Base-by-base conservation (phyloP, 148 eudicot genomes). In the Diospyros lotus region DNA sequence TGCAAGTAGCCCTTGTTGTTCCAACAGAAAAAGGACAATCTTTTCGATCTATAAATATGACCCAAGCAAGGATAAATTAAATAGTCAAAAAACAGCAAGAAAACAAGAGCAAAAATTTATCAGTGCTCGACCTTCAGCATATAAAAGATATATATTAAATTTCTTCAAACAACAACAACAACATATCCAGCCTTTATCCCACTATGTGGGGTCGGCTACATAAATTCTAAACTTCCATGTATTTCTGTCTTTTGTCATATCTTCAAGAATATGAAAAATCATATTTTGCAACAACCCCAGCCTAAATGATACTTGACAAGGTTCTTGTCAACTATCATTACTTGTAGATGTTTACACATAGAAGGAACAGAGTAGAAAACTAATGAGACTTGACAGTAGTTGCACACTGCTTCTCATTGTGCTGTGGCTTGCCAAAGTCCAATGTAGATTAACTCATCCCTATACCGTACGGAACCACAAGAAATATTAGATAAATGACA, bases 1-100 rank as follows among this genome's bases (percentile, higher is more conserved):
- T 72, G 98, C 94, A 72, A 91, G 90, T 65, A 81, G 68, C 73
- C 98, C 98, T 93, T 93, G 97, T 86, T 89, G 97, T 76, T 93
- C 91, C 81, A 93, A 81, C 58, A 93, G 76, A 80, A 93, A 91
- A 64, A 93, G 90, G n/a, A 93, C 98, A 62, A 83, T 84, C 78
- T 82, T 93, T 82, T 91, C 97, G 70, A 93, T 91, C 98, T 93
- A 85, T 76, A 68, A 69, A 45, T 38, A 11, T 8, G 9, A 18
- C 38, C 51, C 58, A 3, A 68, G 4, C 7, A 52, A 40, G 17
- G 58, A 52, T 5, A 50, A 28, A 38, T 13, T 68, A 38, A 68
- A 68, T 28, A 50, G 13, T 69, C 45, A 48, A 52, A 10, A 52
- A 68, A 71, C 17, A 18, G 11, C 39, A 72, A 42, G 14, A 28